These are phyloP conservation scores for Quercus lobata DNA, from an alignment of 331 rosid species.

Conservation along the genomic window DNA sequence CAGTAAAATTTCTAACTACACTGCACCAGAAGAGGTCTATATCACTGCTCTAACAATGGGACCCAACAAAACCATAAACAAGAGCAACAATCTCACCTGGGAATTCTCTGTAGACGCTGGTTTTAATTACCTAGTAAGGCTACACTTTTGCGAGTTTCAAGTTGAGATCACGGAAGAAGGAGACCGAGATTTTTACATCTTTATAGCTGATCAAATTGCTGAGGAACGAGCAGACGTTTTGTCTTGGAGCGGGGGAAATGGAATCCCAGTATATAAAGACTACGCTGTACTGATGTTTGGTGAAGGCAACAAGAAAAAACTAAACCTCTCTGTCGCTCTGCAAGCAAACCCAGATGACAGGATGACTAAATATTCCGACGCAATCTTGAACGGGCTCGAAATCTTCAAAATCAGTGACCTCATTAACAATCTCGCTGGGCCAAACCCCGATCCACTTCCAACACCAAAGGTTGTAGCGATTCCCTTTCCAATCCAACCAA, in stretches of 20 bases:
- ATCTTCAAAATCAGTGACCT: conserved; percentile 37
- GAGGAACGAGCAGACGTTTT: not conserved
- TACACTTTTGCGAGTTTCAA: conserved; percentile 55
- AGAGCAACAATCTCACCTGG: conserved; percentile 38
- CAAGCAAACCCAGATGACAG: no score
- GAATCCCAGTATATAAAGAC: conserved; percentile 18
- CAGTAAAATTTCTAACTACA: no score
- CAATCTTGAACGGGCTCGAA: no score
- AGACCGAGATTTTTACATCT: conserved; percentile 18
- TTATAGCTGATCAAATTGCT: conserved; percentile 15
- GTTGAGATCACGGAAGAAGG: rapidly evolving
- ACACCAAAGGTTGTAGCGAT: no score
- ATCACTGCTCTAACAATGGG: conserved; percentile 24
- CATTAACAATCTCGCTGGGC: conserved; percentile 37
- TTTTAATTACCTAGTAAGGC: conserved; percentile 44
- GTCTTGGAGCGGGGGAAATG: not conserved
- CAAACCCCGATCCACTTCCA: conserved; percentile 33
- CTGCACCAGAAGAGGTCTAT: conserved; percentile 28
- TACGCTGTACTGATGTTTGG: not conserved
- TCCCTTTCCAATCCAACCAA: no score
- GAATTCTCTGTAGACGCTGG: conserved; percentile 33
- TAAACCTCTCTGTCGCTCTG: no score
- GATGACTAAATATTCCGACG: no score
- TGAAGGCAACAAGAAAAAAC: not conserved
- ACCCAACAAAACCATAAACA: not conserved